Percentiles rank a stretch among this genome's conserved stretches.
phyloP scores from a whole-genome alignment of 2,329 filamentous ascomycete species.

The Fusarium avenaceum region DNA sequence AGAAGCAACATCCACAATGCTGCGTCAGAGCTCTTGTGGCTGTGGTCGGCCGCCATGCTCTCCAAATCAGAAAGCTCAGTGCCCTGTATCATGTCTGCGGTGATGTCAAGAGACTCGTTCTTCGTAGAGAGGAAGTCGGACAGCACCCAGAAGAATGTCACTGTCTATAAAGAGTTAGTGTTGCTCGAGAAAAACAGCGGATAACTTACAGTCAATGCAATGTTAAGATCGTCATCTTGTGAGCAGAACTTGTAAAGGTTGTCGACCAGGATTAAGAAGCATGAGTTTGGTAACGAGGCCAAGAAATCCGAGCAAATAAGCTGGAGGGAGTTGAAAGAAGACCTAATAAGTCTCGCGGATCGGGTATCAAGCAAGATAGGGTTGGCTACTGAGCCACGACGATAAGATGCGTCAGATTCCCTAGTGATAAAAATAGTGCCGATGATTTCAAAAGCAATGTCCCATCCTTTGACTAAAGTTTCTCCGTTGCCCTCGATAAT shows the following conservation, averaged over 20 bases:
- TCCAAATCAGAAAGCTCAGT: constrained; percentile 66
- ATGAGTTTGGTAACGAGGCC: constrained; percentile 76
- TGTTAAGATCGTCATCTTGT: constrained; percentile 93
- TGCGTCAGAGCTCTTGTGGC: constrained; percentile 73
- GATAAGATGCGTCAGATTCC: constrained; percentile 53
- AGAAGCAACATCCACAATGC: constrained; percentile 85
- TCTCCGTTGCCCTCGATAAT: constrained; percentile 92
- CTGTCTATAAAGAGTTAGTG: constrained; percentile 68
- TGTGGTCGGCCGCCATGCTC: constrained; percentile 69
- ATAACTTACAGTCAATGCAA: constrained; percentile 82
- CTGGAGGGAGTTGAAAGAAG: constrained; percentile 90
- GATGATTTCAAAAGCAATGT: constrained; percentile 86
- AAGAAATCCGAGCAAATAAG: constrained; percentile 96
- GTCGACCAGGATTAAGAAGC: constrained; percentile 83
- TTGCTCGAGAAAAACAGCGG: too few species aligned
- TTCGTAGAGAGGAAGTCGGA: constrained; percentile 84
- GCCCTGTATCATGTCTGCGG: constrained; percentile 66
- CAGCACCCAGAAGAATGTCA: constrained; percentile 96
- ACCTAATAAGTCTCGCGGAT: constrained; percentile 82
- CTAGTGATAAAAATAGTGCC: constrained; percentile 78
- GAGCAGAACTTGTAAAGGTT: constrained; percentile 90
- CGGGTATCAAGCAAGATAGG: constrained; percentile 62
- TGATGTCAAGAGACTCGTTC: constrained; percentile 70
- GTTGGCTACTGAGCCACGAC: constrained; percentile 49
- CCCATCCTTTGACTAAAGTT: constrained; percentile 85